Evolutionary conservation across 2,329 filamentous ascomycete genomes (phyloP), one percentile per base, ranked within the genome.

Genomic region (Colletotrichum orchidophilum): DNA sequence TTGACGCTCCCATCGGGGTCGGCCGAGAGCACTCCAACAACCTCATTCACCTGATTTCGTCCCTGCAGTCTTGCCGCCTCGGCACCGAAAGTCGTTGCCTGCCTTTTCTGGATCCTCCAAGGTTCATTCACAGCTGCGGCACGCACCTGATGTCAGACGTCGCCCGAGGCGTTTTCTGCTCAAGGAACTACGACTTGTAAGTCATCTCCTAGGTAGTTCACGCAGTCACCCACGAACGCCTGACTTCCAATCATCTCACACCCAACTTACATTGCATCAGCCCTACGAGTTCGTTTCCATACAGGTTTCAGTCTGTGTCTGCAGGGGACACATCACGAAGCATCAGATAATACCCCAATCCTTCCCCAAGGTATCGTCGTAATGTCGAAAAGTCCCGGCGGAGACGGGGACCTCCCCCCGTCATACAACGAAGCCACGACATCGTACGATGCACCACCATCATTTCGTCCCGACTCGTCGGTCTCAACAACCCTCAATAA

Each of bases 391-490:
- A 8, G 24, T 8, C 46, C 21, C 15, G 39, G 42, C 11, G 42
- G 31, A 3, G 55, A 35, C 21, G 35, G 42, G 18, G 71, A 73
- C n/a, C 83, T 69, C 5, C 59, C 74, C 49, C 54, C 70, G 11
- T 67, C 69, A 39, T 67, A 72, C 62, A 70, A 52, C 24, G 42
- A 64, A 13, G 49, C 55, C 53, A 60, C 53, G 49, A 63, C 49
- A 55, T 66, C 75, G 21, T 64, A 73, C 9, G 39, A 46, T 49
- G 71, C 75, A 21, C 58, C 73, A 8, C 66, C 76, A 9, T 77
- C 79, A 0, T 75, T 76, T 3, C 76, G 83, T 62, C 78, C 83
- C 21, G 21, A 18, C 13, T 72, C 79, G 0, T 71, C 79, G 21
- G 33, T 69, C 49, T 53, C 73, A 4, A 21, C 60, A 7, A 53